Evolutionary conservation across 495 filamentous ascomycete species (phyloP), one percentile per base, ranked within the genome.

Genomic region (Aspergillus avenaceus): DNA sequence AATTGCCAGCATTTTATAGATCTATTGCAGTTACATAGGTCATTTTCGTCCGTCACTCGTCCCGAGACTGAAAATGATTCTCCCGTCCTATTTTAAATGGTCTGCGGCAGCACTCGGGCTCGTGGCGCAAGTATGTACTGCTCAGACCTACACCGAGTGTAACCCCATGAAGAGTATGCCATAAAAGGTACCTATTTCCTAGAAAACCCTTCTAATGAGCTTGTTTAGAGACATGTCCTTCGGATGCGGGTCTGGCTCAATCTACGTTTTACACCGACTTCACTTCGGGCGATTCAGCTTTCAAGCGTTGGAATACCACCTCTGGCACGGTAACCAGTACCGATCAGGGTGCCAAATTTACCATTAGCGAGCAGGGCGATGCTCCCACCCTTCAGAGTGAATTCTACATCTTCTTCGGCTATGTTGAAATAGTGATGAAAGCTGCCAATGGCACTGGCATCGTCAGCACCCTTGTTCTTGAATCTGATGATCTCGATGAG

Each of bases 401-500:
- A 47, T 88, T 85, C 59, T 89, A 88, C 73, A 82, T 92, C 73
- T 84, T 91, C 70, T 91, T 84, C 59, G 90, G 88, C 41, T 75
- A 78, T 45, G 74, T 87, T 40, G 83, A 86, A 56, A 77, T 91
- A 34, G 72, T 70, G 48, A 79, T 90, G 75, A 84, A 89, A 66
- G 83, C 85, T 3, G 80, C 90, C 11, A 70, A 71, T 5, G 90
- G 90, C 16, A 74, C 71, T 8, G 90, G 90, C 45, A 84, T 96
- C 54, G 81, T 95, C 66, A 80, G 86, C 71, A 88, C 84, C 5
- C 74, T 90, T 40, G 88, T 97, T 8, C 65, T 97, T 40, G 81
- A 92, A 61, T 96, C 91, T 3, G 91, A 95, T 66, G 81, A 84
- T 54, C 78, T 96, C 11, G 93, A 98, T 66, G 93, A 98, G 72